These are phyloP conservation scores for Penstemon eatonii DNA, from an alignment of 257 asterid species.

Conservation along the genomic window DNA sequence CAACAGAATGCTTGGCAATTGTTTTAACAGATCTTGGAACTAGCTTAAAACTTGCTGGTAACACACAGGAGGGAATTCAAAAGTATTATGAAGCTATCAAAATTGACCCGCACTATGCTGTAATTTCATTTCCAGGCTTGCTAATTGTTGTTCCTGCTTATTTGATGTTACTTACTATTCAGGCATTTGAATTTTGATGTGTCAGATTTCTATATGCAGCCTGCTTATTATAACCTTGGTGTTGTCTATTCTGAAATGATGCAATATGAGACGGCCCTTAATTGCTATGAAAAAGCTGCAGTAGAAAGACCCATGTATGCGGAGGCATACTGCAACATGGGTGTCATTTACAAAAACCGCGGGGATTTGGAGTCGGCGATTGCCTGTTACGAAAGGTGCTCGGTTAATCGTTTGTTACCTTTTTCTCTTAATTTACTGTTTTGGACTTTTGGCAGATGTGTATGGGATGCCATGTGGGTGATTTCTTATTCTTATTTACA, in stretches of 20 bases:
- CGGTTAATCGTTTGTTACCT: slow-evolving; percentile 13
- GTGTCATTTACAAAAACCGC: slow-evolving; percentile 92
- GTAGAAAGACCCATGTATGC: slow-evolving; percentile 97
- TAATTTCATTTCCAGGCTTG: slow-evolving; percentile 42
- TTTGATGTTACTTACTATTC: slow-evolving; percentile 17
- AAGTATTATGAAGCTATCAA: slow-evolving; percentile 94
- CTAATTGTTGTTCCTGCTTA: slow-evolving; percentile 16
- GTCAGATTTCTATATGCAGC: slow-evolving; percentile 56
- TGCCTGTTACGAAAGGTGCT: slow-evolving; percentile 93
- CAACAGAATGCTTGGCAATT: slow-evolving; percentile 91
- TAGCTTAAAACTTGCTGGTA: slow-evolving; percentile 96
- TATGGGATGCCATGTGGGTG: slow-evolving; percentile 27
- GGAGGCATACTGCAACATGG: slow-evolving; percentile 99
- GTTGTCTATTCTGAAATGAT: slow-evolving; percentile 98
- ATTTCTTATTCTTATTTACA: slow-evolving; percentile 34
- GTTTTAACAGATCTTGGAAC: slow-evolving; percentile 98
- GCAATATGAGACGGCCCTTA: slow-evolving; percentile 96
- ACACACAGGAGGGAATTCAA: slow-evolving; percentile 93
- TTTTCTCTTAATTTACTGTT: slow-evolving; percentile 21
- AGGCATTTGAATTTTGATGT: slow-evolving; percentile 32
- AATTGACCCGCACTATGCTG: slow-evolving; percentile 90
- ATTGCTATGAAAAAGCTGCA: slow-evolving; percentile 96
- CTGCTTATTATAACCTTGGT: slow-evolving; percentile 98
- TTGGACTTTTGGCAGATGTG: slow-evolving; percentile 14
- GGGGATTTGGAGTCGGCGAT: slow-evolving; percentile 98